Conservation (phyloP, 306 rosid genomes). For the Vigna reflexopilosa region DNA sequence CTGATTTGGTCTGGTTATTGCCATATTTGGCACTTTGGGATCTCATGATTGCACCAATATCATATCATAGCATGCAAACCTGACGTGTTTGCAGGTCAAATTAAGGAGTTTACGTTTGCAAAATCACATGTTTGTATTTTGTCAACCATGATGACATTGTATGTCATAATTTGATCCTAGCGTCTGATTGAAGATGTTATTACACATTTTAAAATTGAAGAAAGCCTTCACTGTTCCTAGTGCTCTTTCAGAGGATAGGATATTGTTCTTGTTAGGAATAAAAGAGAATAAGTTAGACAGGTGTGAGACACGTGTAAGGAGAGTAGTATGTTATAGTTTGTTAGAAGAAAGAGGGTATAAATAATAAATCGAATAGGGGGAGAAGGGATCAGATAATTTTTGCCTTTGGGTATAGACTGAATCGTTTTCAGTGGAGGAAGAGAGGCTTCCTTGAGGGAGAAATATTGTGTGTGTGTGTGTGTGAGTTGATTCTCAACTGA, state of each 20-base stretch:
- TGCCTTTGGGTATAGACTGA: no score
- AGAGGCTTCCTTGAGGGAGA: no score
- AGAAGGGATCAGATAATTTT: no score
- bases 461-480: no score
- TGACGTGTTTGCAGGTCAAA: not conserved
- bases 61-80: not conserved
- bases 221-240: not conserved
- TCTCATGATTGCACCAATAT: conserved; percentile 1
- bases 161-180: conserved; percentile 21
- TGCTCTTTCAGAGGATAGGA: conserved; percentile 27
- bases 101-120: conserved; percentile 6
- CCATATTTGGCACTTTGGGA: conserved; percentile 7
- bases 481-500: no score
- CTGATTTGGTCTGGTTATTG: conserved; percentile 22
- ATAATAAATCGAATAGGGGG: no score
- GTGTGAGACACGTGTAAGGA: no score
- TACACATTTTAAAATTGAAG: conserved; percentile 23
- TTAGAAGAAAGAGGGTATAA: no score
- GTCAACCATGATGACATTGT: conserved; percentile 8
- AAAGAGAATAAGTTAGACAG: no score
- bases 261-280: not conserved
- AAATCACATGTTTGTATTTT: not conserved
- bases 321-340: no score
- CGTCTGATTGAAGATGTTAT: not conserved
- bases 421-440: no score